phyloP scores from a whole-genome alignment of 225 moss, liverwort and hornwort species.

The Marchantia polymorpha region DNA sequence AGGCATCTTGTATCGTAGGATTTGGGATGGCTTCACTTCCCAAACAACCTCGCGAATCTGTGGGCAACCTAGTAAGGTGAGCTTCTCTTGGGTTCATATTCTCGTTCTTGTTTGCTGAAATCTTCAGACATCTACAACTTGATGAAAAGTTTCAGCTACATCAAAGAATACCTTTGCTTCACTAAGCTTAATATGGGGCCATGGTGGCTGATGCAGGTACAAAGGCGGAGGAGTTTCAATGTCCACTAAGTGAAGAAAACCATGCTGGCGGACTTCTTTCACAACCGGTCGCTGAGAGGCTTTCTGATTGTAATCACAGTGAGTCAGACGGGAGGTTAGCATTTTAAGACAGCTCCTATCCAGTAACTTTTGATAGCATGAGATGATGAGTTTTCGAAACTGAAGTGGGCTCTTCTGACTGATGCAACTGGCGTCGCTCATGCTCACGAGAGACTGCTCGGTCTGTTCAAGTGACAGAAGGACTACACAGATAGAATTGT shows the following conservation, averaged over 20 bases:
- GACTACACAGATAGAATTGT: no score
- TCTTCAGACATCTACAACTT: background rate
- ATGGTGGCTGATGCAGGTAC: background rate
- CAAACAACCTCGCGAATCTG: background rate
- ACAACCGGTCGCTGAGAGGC: background rate
- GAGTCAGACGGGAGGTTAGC: background rate
- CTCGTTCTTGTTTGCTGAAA: background rate
- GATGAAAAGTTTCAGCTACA: background rate
- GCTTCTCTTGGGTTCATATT: background rate
- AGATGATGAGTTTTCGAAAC: background rate
- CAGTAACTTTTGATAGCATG: background rate
- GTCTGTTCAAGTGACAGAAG: background rate
- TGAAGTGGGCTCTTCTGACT: background rate
- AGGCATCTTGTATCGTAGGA: background rate
- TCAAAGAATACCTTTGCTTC: background rate
- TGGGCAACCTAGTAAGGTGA: background rate
- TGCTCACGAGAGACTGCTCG: background rate
- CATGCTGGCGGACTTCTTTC: background rate
- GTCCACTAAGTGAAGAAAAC: background rate
- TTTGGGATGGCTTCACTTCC: background rate
- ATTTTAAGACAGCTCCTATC: background rate
- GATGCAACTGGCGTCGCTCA: background rate
- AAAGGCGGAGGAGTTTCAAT: background rate
- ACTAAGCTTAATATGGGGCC: background rate
- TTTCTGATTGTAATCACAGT: background rate